phyloP scores from a whole-genome alignment of 495 filamentous ascomycete species.

The Lasiosphaeria miniovina region DNA sequence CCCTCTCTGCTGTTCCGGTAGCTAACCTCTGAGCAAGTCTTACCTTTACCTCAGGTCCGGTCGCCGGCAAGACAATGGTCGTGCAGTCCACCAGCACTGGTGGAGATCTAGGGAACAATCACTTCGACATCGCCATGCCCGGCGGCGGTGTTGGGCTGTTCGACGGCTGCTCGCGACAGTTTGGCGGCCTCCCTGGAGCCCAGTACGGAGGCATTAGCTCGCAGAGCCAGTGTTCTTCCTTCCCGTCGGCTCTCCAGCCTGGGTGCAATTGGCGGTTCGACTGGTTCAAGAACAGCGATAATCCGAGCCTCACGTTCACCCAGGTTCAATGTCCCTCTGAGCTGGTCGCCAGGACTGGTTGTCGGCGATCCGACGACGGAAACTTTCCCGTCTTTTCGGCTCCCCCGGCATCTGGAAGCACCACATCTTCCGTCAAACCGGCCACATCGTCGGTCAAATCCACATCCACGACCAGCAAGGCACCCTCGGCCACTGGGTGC shows the following conservation, averaged over 20 bases:
- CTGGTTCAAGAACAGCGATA: constrained; percentile 56
- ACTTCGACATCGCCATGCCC: constrained; percentile 58
- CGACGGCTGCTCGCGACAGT: constrained; percentile 54
- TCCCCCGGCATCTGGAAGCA: constrained; percentile 7
- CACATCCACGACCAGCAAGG: constrained; percentile 8
- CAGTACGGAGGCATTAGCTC: constrained; percentile 55
- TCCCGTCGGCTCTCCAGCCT: constrained; percentile 48
- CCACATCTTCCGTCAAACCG: not conserved
- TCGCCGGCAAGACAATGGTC: constrained; percentile 55
- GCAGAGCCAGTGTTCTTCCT: constrained; percentile 45
- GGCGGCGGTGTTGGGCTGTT: constrained; percentile 57
- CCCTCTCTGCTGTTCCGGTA: not conserved
- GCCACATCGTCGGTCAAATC: not conserved
- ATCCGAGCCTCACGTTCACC: constrained; percentile 51
- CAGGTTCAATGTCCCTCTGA: constrained; percentile 54
- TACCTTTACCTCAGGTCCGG: constrained; percentile 38
- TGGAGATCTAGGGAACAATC: constrained; percentile 52
- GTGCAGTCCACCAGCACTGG: constrained; percentile 64
- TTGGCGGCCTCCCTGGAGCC: constrained; percentile 51
- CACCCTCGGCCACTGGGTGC: constrained; percentile 16
- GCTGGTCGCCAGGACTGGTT: constrained; percentile 51
- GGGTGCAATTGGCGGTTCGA: constrained; percentile 61
- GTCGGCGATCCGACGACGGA: constrained; percentile 34
- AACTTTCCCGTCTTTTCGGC: constrained; percentile 29
- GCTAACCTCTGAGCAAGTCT: constrained; percentile 23